Percentiles rank a stretch among this genome's conserved stretches.
These are phyloP conservation scores for Lepidium sativum DNA, from an alignment of 345 rosid species.

Conservation along the genomic window DNA sequence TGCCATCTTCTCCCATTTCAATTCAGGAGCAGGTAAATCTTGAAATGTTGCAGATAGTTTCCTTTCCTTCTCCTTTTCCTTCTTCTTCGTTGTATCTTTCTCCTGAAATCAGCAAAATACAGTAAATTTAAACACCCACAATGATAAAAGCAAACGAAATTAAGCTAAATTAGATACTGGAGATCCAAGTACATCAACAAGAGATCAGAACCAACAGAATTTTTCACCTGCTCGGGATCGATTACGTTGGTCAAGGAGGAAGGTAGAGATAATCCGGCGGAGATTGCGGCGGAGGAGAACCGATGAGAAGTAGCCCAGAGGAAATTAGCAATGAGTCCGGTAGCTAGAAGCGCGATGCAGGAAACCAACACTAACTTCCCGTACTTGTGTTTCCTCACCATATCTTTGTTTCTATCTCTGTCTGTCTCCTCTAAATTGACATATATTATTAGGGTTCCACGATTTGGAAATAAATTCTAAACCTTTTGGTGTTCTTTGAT, in stretches of 20 bases:
- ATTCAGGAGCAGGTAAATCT: constrained; percentile 70
- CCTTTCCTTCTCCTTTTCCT: constrained; percentile 33
- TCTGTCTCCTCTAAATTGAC: background rate
- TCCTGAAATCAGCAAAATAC: constrained; percentile 17
- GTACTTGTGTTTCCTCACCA: constrained; percentile 50
- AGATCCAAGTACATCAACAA: constrained; percentile 2
- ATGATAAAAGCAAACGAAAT: background rate
- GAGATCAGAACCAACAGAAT: background rate
- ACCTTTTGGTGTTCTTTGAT: background rate
- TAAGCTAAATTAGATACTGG: background rate
- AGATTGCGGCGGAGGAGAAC: constrained; percentile 25
- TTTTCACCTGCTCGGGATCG: constrained; percentile 7
- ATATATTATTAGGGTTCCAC: background rate
- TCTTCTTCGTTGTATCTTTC: constrained; percentile 26
- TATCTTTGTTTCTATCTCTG: background rate
- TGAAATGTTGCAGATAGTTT: constrained; percentile 82
- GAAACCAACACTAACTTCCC: constrained; percentile 34
- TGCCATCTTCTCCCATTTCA: constrained; percentile 85
- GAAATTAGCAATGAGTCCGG: constrained; percentile 54
- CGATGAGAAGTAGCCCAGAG: constrained; percentile 68
- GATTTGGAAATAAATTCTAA: background rate
- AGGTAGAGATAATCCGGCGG: constrained; percentile 12
- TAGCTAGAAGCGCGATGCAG: constrained; percentile 38
- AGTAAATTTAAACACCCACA: background rate
- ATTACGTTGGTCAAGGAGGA: background rate